A percentile compares a stretch with the other conserved stretches of the same genome.
phyloP scores from a whole-genome alignment of 768 basidiomycete genomes.

The Cytidiella melzeri region DNA sequence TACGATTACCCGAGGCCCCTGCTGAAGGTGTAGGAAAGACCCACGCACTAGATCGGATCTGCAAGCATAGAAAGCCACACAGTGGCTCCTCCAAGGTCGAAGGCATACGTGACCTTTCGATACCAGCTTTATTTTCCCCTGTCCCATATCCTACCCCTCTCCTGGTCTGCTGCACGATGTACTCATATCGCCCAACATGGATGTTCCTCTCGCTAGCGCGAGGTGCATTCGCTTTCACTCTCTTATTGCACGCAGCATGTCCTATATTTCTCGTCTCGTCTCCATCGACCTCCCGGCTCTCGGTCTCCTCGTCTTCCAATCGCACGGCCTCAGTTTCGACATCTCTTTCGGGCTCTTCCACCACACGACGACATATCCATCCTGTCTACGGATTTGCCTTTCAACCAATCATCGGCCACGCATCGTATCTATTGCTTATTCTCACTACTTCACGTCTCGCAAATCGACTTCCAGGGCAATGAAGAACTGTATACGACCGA shows the following conservation, averaged over 20 bases:
- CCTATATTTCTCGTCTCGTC: slow-evolving; percentile 24
- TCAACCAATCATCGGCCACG: slow-evolving; percentile 20
- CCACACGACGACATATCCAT: slow-evolving; percentile 54
- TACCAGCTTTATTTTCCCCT: slow-evolving; percentile 15
- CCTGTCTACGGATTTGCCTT: slow-evolving; percentile 46
- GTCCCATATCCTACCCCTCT: slow-evolving; percentile 21
- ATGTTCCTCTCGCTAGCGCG: slow-evolving; percentile 24
- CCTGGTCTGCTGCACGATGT: slow-evolving; percentile 15
- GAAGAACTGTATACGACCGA: slow-evolving; percentile 20
- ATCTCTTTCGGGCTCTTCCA: slow-evolving; percentile 18
- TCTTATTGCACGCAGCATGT: slow-evolving; percentile 29
- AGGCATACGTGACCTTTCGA: slow-evolving; percentile 11
- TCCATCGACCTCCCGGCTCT: slow-evolving; percentile 10
- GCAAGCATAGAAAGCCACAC: slow-evolving; percentile 23
- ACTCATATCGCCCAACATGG: slow-evolving; percentile 20
- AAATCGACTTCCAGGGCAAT: slow-evolving; percentile 16
- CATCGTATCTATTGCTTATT: slow-evolving; percentile 29
- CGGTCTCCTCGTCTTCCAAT: slow-evolving; percentile 19
- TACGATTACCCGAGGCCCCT: slow-evolving; percentile 19
- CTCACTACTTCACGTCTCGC: slow-evolving; percentile 6
- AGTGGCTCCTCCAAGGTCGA: slow-evolving; percentile 10
- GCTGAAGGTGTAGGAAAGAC: slow-evolving; percentile 21
- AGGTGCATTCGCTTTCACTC: slow-evolving; percentile 34
- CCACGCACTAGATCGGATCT: slow-evolving; percentile 13
- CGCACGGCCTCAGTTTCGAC: slow-evolving; percentile 11